Conservation (phyloP, 306 rosid genomes). For the Prunus armeniaca region DNA sequence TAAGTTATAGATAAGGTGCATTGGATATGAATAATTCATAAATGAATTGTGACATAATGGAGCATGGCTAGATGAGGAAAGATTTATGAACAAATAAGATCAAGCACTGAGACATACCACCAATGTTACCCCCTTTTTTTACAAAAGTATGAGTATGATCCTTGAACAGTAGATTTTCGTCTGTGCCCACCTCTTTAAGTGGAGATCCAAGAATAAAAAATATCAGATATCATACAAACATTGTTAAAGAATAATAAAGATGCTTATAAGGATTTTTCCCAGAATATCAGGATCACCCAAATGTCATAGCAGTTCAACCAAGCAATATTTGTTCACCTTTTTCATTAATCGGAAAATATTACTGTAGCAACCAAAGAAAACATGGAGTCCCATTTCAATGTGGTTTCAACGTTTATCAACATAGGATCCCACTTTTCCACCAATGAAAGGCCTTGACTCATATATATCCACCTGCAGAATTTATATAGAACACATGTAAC, state of each 20-base stretch:
- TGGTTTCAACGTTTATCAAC: constrained; percentile 88
- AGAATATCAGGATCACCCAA: neutral
- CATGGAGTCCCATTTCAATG: constrained; percentile 97
- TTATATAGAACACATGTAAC: constrained; percentile 12
- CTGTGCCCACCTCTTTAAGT: constrained; percentile 76
- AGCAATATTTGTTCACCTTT: constrained; percentile 52
- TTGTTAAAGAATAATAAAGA: neutral
- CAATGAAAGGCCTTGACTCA: constrained; percentile 84
- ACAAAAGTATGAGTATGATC: constrained; percentile 95
- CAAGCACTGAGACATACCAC: constrained; percentile 55
- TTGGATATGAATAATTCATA: neutral
- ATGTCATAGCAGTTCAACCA: constrained; percentile 14
- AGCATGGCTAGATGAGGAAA: constrained; percentile 3
- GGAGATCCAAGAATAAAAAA: constrained; percentile 13
- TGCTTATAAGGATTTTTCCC: too few relatives aligned
- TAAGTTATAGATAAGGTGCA: constrained; percentile 21
- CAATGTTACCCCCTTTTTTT: constrained; percentile 90
- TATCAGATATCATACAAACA: neutral
- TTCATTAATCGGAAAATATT: constrained; percentile 94
- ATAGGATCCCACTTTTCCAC: constrained; percentile 96
- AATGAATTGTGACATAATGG: constrained; percentile 3
- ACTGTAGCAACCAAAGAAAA: constrained; percentile 94
- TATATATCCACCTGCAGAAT: constrained; percentile 84
- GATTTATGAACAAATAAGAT: constrained; percentile 6
- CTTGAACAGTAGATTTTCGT: constrained; percentile 84